phyloP scores from a whole-genome alignment of 352 stramenopile genomes.

The Pythium phragmiticola region DNA sequence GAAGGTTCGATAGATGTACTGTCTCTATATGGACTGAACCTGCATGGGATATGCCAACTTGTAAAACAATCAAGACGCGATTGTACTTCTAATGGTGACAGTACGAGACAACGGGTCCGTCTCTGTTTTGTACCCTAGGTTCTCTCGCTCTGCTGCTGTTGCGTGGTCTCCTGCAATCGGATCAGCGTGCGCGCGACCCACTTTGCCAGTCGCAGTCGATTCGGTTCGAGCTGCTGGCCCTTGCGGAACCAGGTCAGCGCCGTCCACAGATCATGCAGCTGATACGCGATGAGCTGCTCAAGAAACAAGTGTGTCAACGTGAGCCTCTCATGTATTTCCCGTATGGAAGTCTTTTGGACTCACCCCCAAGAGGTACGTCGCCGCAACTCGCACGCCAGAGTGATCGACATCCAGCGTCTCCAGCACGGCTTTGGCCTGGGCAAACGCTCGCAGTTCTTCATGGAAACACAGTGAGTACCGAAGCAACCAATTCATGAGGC shows the following conservation, averaged over 20 bases:
- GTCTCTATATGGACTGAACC: background rate
- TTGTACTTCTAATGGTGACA: constrained; percentile 4
- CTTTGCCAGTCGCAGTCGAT: constrained; percentile 47
- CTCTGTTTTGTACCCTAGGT: background rate
- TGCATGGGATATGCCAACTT: background rate
- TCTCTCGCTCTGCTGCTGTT: background rate
- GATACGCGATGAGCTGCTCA: constrained; percentile 39
- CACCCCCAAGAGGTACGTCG: constrained; percentile 54
- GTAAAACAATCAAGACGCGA: constrained; percentile 19
- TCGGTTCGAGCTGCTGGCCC: constrained; percentile 38
- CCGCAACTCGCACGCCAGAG: background rate
- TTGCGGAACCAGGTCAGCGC: constrained; percentile 50
- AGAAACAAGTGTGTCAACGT: background rate
- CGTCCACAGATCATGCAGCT: constrained; percentile 37
- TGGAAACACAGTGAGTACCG: background rate
- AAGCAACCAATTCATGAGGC: background rate
- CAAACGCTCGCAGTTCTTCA: constrained; percentile 5
- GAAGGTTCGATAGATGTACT: constrained; percentile 2
- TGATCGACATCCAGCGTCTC: background rate
- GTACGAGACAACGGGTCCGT: background rate
- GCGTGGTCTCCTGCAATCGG: constrained; percentile 31
- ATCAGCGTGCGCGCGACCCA: constrained; percentile 44
- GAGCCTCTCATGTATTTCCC: background rate
- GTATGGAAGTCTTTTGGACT: background rate
- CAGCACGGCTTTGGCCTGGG: constrained; percentile 1